A percentile compares a stretch with the other conserved stretches of the same genome.
phyloP scores from a whole-genome alignment of 768 basidiomycete species.

The Clathrus columnatus region DNA sequence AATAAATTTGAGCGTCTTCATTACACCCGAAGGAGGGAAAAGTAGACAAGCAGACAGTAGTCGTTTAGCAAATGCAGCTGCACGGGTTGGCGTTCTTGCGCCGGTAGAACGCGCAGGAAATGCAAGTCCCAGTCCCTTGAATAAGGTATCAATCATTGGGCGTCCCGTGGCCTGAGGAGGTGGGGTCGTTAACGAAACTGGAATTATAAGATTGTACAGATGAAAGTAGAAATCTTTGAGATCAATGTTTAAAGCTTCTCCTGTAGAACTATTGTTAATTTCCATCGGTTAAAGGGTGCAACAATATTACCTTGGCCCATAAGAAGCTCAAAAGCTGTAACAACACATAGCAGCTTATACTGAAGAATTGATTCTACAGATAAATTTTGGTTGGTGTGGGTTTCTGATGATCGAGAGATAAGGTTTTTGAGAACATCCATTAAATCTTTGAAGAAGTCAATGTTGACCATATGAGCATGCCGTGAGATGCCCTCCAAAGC shows the following conservation, averaged over 20 bases:
- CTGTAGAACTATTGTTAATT: constrained; percentile 30
- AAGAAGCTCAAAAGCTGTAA: constrained; percentile 94
- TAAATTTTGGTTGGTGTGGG: constrained; percentile 24
- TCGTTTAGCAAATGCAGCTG: constrained; percentile 92
- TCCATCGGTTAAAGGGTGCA: neutral
- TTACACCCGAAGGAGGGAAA: constrained; percentile 61
- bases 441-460: constrained; percentile 97
- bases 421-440: constrained; percentile 77
- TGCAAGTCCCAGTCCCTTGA: constrained; percentile 72
- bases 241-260: constrained; percentile 97
- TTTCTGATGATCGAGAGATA: constrained; percentile 35
- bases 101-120: constrained; percentile 62
- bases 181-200: constrained; percentile 59
- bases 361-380: constrained; percentile 30
- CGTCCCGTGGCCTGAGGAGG: constrained; percentile 48
- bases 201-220: constrained; percentile 75
- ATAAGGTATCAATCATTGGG: constrained; percentile 62
- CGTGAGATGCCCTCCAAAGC: constrained; percentile 88
- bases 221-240: constrained; percentile 78
- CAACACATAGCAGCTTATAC: constrained; percentile 73
- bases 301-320: constrained; percentile 72
- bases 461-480: constrained; percentile 93
- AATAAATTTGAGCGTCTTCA: constrained; percentile 69
- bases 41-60: constrained; percentile 71
- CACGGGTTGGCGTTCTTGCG: constrained; percentile 57